Conservation (phyloP, 805 yeast genomes). For the Metschnikowia lunata region DNA sequence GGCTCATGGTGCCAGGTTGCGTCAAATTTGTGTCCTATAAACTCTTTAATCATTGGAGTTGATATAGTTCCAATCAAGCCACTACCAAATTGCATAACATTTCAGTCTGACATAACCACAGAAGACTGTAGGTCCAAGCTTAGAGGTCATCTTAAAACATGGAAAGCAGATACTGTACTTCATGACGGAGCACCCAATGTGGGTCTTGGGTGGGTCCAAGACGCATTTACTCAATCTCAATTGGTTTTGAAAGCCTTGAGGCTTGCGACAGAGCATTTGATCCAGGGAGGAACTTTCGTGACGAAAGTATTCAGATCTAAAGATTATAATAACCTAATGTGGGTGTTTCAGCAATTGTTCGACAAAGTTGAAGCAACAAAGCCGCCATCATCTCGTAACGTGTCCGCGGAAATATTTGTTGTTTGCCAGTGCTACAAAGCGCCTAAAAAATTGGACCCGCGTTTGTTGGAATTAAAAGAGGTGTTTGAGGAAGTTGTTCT, state of each 20-base stretch:
- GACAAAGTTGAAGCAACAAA: conserved; percentile 98
- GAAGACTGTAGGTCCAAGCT: conserved; percentile 94
- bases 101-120: conserved; percentile 95
- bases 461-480: conserved; percentile 83
- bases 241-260: conserved; percentile 89
- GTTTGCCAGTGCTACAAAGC: conserved; percentile 96
- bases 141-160: conserved; percentile 94
- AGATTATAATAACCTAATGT: conserved; percentile 93
- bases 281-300: conserved; percentile 90
- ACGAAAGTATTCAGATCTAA: conserved; percentile 98
- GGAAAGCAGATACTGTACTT: conserved; percentile 97
- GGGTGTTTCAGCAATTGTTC: conserved; percentile 96
- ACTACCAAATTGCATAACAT: conserved; percentile 90
- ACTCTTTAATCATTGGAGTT: conserved; percentile 95
- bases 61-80: conserved; percentile 97
- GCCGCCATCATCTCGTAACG: conserved; percentile 98
- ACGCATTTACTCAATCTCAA: conserved; percentile 97
- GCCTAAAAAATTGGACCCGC: conserved; percentile 91
- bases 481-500: conserved; percentile 86
- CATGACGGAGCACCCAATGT: conserved; percentile 99
- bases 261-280: conserved; percentile 88
- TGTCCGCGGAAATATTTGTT: conserved; percentile 97
- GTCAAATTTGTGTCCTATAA: conserved; percentile 84
- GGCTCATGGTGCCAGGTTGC: conserved; percentile 99
- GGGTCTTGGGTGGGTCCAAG: conserved; percentile 99